Conservation (phyloP, 164 flowering plant genomes). For the Hamamelis virginiana region DNA sequence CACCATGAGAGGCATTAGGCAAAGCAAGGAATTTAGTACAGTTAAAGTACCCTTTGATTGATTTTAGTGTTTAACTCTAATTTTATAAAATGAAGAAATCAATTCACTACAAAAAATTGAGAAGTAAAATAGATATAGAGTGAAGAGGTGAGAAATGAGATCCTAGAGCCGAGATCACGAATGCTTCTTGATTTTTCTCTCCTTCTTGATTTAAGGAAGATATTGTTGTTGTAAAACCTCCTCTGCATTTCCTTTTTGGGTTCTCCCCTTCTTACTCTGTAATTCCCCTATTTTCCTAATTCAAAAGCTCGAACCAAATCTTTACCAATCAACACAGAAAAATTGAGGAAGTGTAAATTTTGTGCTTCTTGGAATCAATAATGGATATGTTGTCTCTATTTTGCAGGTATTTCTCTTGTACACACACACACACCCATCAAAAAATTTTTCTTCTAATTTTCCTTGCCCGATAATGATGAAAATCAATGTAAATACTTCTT, state of each 20-base stretch:
- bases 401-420: background rate
- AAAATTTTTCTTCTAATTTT: conserved; percentile 1
- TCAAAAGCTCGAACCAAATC: conserved; percentile 1
- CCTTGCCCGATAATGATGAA: background rate
- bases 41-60: too few species aligned
- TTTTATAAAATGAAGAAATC: too few species aligned
- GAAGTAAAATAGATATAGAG: too few species aligned
- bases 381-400: background rate
- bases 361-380: background rate
- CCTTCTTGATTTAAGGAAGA: conserved; percentile 42
- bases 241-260: conserved; percentile 27
- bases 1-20: too few species aligned
- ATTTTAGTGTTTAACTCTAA: too few species aligned
- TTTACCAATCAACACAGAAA: background rate
- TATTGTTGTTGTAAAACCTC: conserved; percentile 21
- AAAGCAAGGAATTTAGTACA: too few species aligned
- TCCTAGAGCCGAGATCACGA: too few species aligned
- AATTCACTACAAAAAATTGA: too few species aligned
- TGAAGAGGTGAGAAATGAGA: too few species aligned
- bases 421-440: background rate
- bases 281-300: conserved; percentile 11
- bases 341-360: background rate
- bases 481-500: background rate
- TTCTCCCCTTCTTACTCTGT: conserved; percentile 16
- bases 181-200: too few species aligned